These are phyloP conservation scores for Iberis pinnata DNA, from an alignment of 345 rosid species.

Conservation along the genomic window DNA sequence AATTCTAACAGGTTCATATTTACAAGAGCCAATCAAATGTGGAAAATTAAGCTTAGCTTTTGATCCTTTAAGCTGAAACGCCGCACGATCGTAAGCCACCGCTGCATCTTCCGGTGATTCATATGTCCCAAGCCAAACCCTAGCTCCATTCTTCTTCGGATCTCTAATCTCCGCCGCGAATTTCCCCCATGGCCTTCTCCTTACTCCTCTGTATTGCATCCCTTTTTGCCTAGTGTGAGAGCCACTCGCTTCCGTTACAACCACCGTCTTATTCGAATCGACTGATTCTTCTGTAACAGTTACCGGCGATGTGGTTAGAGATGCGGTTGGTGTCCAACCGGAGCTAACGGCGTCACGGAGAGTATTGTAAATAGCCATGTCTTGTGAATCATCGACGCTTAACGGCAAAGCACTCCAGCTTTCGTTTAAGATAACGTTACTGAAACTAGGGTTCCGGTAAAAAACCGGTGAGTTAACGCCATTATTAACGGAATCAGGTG, in stretches of 20 bases:
- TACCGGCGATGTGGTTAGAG: not conserved
- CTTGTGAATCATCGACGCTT: constrained; percentile 49
- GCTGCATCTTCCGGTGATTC: constrained; percentile 63
- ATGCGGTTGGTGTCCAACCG: constrained; percentile 42
- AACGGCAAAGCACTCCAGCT: constrained; percentile 46
- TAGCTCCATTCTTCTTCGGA: constrained; percentile 55
- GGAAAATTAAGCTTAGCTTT: constrained; percentile 58
- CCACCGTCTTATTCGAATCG: not conserved
- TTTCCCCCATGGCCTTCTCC: constrained; percentile 67
- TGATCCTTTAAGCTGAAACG: constrained; percentile 46
- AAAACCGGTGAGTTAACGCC: constrained; percentile 19
- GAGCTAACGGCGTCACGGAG: constrained; percentile 44
- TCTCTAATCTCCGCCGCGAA: constrained; percentile 66
- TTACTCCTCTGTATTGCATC: constrained; percentile 38
- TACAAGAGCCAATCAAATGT: constrained; percentile 39
- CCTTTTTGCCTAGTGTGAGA: constrained; percentile 18
- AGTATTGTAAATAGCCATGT: constrained; percentile 47
- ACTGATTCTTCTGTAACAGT: not conserved
- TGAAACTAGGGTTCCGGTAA: constrained; percentile 27
- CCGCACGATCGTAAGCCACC: constrained; percentile 51
- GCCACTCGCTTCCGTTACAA: constrained; percentile 9
- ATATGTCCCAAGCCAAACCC: constrained; percentile 67
- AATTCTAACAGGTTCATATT: constrained; percentile 39
- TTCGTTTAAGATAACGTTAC: constrained; percentile 33
- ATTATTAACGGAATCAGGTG: constrained; percentile 10